Conservation (phyloP, 352 stramenopile species). For the Globisporangium canariense region DNA sequence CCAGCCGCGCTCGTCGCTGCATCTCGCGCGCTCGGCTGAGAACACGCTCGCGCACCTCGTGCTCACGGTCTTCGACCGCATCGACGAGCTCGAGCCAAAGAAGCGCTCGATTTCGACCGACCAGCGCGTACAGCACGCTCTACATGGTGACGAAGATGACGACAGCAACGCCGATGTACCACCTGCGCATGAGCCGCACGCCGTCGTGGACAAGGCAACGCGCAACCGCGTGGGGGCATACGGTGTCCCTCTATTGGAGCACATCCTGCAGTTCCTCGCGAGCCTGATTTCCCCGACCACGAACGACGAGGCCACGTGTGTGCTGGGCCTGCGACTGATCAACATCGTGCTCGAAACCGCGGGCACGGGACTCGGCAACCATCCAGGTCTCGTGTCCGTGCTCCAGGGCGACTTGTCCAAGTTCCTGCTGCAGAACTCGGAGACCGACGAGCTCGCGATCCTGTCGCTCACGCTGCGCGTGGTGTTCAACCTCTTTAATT, state of each 20-base stretch:
- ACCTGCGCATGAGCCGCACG: not conserved
- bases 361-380: constrained; percentile 75
- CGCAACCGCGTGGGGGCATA: constrained; percentile 49
- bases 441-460: constrained; percentile 94
- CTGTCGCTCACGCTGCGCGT: constrained; percentile 91
- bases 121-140: not conserved
- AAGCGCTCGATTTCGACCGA: not conserved
- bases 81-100: constrained; percentile 64
- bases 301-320: constrained; percentile 87
- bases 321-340: constrained; percentile 93
- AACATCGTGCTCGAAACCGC: constrained; percentile 97
- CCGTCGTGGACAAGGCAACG: constrained; percentile 9
- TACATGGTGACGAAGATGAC: not conserved
- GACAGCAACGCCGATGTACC: constrained; percentile 11
- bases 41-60: constrained; percentile 97
- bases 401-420: constrained; percentile 95
- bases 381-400: constrained; percentile 83
- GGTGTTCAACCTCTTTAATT: constrained; percentile 99
- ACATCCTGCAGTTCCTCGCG: constrained; percentile 93
- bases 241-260: constrained; percentile 87
- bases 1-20: constrained; percentile 81
- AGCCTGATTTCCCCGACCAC: constrained; percentile 91
- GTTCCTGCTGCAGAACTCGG: constrained; percentile 94
- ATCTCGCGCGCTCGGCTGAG: constrained; percentile 92
- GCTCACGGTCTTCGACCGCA: constrained; percentile 94